A percentile compares a stretch with the other conserved stretches of the same genome.
Conservation (phyloP, 1,284 basidiomycete species). For the Bondarzewia mesenterica region DNA sequence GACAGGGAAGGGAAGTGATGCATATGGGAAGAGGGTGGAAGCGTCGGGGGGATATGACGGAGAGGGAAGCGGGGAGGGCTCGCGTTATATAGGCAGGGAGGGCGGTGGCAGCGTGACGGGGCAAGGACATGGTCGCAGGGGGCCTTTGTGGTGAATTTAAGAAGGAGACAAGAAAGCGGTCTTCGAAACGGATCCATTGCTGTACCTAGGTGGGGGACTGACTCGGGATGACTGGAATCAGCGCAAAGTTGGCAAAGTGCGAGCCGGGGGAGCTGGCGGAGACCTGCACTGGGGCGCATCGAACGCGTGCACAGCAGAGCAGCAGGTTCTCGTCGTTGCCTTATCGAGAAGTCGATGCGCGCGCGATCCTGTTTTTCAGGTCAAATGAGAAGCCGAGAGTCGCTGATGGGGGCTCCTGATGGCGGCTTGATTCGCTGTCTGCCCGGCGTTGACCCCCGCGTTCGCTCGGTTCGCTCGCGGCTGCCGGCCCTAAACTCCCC, state of each 20-base stretch:
- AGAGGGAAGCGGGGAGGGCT: constrained; percentile 21
- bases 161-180: background rate
- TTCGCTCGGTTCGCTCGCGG: too few relatives aligned
- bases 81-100: constrained; percentile 12
- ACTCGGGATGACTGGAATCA: constrained; percentile 2
- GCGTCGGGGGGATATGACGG: constrained; percentile 15
- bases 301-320: background rate
- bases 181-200: background rate
- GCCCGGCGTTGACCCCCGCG: too few relatives aligned
- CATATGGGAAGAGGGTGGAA: constrained; percentile 20
- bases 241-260: background rate
- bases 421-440: too few relatives aligned
- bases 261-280: too few relatives aligned
- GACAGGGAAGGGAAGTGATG: constrained; percentile 17
- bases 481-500: background rate
- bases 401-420: too few relatives aligned
- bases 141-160: background rate
- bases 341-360: background rate
- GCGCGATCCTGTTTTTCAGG: background rate
- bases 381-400: too few relatives aligned
- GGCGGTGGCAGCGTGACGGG: background rate
- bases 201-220: background rate
- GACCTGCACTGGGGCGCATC: background rate
- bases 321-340: constrained; percentile 3
- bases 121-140: background rate